Conservation (phyloP, 768 basidiomycete species). For the Pleurotus giganteus region DNA sequence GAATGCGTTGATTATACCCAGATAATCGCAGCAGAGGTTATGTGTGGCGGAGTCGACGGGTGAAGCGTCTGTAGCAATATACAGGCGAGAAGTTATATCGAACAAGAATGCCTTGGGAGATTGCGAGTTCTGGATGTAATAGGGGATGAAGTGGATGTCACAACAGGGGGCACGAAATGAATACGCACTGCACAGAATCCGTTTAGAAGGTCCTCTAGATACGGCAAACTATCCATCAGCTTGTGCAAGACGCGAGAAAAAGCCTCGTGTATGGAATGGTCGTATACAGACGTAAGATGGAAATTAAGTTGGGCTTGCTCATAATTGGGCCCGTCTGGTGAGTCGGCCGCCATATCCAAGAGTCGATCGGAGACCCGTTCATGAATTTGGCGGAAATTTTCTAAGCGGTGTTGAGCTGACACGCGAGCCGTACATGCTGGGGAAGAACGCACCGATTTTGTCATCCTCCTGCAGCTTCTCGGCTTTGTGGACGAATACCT, state of each 20-base stretch:
- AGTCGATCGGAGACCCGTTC: slow-evolving; percentile 84
- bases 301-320: slow-evolving; percentile 82
- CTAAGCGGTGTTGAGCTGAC: slow-evolving; percentile 34
- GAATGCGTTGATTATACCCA: slow-evolving; percentile 84
- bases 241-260: slow-evolving; percentile 90
- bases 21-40: slow-evolving; percentile 87
- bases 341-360: slow-evolving; percentile 67
- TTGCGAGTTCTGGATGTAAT: slow-evolving; percentile 68
- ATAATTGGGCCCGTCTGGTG: slow-evolving; percentile 1
- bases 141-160: slow-evolving; percentile 1
- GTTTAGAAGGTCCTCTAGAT: slow-evolving; percentile 85
- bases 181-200: slow-evolving; percentile 71
- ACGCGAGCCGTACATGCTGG: not conserved
- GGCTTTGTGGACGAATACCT: slow-evolving; percentile 95
- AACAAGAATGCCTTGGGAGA: slow-evolving; percentile 94
- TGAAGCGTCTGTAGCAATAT: slow-evolving; percentile 91
- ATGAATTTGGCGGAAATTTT: slow-evolving; percentile 90
- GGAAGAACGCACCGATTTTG: slow-evolving; percentile 63
- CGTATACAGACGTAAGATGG: slow-evolving; percentile 90
- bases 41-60: slow-evolving; percentile 89
- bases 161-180: not conserved
- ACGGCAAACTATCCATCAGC: slow-evolving; percentile 79
- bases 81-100: slow-evolving; percentile 79
- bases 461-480: slow-evolving; percentile 91
- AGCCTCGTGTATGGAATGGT: slow-evolving; percentile 88